phyloP scores from a whole-genome alignment of 2,329 filamentous ascomycete genomes.

The Fusarium torreyae region DNA sequence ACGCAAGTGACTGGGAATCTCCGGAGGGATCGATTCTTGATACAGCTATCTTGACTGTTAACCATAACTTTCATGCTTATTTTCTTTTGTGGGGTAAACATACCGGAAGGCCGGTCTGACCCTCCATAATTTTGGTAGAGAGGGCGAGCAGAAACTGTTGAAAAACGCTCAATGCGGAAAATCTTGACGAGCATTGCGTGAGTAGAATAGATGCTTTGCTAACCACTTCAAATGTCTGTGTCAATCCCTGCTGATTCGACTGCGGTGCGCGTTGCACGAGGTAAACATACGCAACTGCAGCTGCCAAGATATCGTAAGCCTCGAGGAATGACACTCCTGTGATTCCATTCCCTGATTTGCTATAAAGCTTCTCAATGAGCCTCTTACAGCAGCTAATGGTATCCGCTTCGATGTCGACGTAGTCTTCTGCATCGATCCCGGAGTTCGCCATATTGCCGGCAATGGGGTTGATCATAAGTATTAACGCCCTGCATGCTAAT shows the following conservation, averaged over 20 bases:
- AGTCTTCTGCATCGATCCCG: background rate
- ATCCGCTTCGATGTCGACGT: constrained; percentile 3
- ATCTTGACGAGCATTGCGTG: constrained; percentile 24
- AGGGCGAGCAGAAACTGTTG: constrained; percentile 19
- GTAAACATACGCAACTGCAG: constrained; percentile 8
- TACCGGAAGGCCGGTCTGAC: background rate
- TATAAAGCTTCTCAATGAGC: constrained; percentile 20
- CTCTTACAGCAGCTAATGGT: constrained; percentile 18
- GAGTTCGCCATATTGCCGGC: background rate
- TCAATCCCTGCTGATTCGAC: constrained; percentile 6
- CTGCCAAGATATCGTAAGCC: constrained; percentile 30
- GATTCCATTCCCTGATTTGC: background rate
- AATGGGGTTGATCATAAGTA: background rate
- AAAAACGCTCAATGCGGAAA: constrained; percentile 10
- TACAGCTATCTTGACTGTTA: background rate
- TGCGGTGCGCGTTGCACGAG: background rate
- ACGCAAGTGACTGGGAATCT: constrained; percentile 20
- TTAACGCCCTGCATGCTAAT: constrained; percentile 12
- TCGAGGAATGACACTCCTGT: constrained; percentile 23
- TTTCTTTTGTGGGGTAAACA: fast-evolving
- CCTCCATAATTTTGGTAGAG: constrained; percentile 27
- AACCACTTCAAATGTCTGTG: constrained; percentile 25
- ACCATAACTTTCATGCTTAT: background rate
- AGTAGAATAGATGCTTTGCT: constrained; percentile 28
- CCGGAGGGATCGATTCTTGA: constrained; percentile 8